These are phyloP conservation scores for Exsudoporus frostii DNA, from an alignment of 768 basidiomycete species.

Conservation along the genomic window DNA sequence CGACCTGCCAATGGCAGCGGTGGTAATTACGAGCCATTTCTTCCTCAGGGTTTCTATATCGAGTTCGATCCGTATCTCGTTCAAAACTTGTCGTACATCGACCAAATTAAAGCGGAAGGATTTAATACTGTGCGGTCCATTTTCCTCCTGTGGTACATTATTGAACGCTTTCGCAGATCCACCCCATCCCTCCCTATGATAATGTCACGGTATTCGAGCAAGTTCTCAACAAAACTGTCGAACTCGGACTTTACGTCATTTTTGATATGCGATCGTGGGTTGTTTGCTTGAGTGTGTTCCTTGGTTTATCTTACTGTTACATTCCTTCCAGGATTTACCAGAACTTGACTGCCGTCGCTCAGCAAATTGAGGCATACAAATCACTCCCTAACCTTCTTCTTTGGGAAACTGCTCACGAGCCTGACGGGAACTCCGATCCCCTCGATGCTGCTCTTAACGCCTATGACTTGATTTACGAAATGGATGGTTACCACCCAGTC, in stretches of 20 bases:
- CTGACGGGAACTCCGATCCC: constrained; percentile 66
- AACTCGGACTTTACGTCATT: constrained; percentile 55
- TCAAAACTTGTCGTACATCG: constrained; percentile 48
- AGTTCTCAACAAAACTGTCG: constrained; percentile 14
- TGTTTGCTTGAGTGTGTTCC: not conserved
- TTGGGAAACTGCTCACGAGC: constrained; percentile 75
- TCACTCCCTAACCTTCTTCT: constrained; percentile 63
- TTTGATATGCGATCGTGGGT: constrained; percentile 71
- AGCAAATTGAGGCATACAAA: constrained; percentile 63
- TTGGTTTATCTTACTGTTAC: not conserved
- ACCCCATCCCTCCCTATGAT: constrained; percentile 66
- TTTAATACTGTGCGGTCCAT: constrained; percentile 21
- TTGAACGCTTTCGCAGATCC: constrained; percentile 48
- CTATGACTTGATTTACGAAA: constrained; percentile 45
- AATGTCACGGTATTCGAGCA: constrained; percentile 41
- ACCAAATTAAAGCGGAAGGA: constrained; percentile 59
- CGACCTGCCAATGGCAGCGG: constrained; percentile 30
- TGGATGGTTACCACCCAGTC: constrained; percentile 59
- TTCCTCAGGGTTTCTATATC: constrained; percentile 78
- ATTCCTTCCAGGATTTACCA: constrained; percentile 45
- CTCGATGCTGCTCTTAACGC: constrained; percentile 49
- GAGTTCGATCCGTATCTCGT: constrained; percentile 53
- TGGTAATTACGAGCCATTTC: constrained; percentile 35
- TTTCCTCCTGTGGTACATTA: not conserved
- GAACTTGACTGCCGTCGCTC: constrained; percentile 56